Evolutionary conservation across 768 basidiomycete genomes (phyloP), one percentile per base, ranked within the genome.

Genomic region (Aureoboletus auriporus): DNA sequence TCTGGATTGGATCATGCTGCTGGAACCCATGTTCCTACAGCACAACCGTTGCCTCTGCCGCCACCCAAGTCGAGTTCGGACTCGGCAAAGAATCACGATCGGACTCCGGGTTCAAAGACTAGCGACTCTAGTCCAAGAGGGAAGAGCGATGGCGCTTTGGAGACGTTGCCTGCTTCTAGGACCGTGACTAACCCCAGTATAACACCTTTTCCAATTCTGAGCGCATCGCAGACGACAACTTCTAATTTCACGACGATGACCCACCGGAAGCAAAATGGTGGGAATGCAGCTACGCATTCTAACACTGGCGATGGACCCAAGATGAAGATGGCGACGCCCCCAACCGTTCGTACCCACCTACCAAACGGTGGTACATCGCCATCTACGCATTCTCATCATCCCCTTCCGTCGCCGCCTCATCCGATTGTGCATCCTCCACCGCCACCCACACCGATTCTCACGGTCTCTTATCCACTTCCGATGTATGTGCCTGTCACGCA

Each of bases 161-260:
- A 23, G 20, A 23, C 50, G 5, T 30, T 16, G 23, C 13, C 58
- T 12, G 37, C 13, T 29, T n/a, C 45, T 8, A 40, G 29, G 26
- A 48, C 42, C 20, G 12, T 44, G 31, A 14, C 42, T 0, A 44
- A 29, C 0, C 12, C 16, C 9, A 7, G 30, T 39, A 30, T 56
- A 14, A 56, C 49, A 1, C 61, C 60, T 5, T 62, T 62, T 13
- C 55, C 58, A 9, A 61, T 62, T 8, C 51, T 62, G 20, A 60
- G 42, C 14, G 52, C 43, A 11, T 44, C 61, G 28, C 49, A 33
- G 16, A 33, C 29, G 4, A 14, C 23, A 13, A 11, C 14, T 12
- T 39, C 49, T 26, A 20, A 44, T 16, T 16, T 40, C 29, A 23
- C 44, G 34, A 8, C 5, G 9, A 12, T 28, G 20, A 4, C 20